A percentile compares a stretch with the other conserved stretches of the same genome.
Evolutionary conservation across 768 basidiomycete genomes (phyloP).

Genomic region (Suillus discolor): DNA sequence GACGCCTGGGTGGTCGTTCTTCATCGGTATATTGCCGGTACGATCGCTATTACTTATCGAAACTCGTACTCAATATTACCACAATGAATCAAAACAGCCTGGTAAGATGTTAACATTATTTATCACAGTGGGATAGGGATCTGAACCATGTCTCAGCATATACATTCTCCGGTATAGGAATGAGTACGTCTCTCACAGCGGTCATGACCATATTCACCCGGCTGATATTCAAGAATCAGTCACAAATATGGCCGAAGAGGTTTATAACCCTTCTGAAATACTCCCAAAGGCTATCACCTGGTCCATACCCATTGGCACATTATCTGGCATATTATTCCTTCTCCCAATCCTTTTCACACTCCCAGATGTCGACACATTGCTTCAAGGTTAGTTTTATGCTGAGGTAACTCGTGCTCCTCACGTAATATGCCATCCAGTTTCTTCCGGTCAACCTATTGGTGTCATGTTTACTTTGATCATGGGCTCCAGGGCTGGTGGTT

Average conservation of each 20-base stretch:
- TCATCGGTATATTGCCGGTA: constrained; percentile 64
- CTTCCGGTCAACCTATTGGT: constrained; percentile 64
- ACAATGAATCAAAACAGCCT: constrained; percentile 22
- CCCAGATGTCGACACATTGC: constrained; percentile 54
- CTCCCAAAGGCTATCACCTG: constrained; percentile 58
- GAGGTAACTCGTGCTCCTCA: constrained; percentile 1
- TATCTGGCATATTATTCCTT: constrained; percentile 55
- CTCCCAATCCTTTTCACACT: constrained; percentile 68
- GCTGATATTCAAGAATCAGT: constrained; percentile 36
- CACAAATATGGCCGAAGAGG: constrained; percentile 70
- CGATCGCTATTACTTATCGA: neutral
- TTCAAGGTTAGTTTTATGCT: constrained; percentile 44
- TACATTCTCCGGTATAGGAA: constrained; percentile 60
- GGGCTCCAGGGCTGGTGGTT: constrained; percentile 62
- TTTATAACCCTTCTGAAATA: constrained; percentile 54
- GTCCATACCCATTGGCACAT: constrained; percentile 53
- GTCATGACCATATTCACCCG: neutral
- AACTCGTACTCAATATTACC: constrained; percentile 3
- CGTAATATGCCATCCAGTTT: constrained; percentile 37
- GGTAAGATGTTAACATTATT: constrained; percentile 21
- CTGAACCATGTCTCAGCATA: constrained; percentile 43
- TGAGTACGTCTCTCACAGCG: constrained; percentile 44
- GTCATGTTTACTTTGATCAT: constrained; percentile 64
- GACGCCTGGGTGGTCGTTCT: constrained; percentile 70
- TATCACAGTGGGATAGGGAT: constrained; percentile 5